Evolutionary conservation across 768 basidiomycete species (phyloP).

Genomic region (Suillus discolor): DNA sequence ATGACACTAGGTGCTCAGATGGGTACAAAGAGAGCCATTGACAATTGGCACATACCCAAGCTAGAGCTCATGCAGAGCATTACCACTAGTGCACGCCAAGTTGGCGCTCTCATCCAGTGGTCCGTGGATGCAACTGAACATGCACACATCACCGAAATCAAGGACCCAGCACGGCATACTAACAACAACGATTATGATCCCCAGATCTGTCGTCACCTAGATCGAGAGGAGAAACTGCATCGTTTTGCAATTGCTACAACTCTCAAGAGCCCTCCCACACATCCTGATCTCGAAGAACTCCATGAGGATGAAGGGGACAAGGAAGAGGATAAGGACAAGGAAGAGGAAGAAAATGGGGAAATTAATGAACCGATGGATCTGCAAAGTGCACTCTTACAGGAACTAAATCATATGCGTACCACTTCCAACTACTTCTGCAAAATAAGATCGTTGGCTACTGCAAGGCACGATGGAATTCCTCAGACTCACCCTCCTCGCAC

Average conservation of each 20-base stretch:
- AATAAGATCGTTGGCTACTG: neutral
- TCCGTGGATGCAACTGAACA: constrained; percentile 10
- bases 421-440: neutral
- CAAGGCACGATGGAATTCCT: neutral
- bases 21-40: constrained; percentile 21
- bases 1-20: constrained; percentile 29
- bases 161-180: no score
- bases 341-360: constrained; percentile 7
- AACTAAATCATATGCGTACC: no score
- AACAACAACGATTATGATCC: constrained; percentile 33
- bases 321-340: neutral
- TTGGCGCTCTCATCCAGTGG: constrained; percentile 36
- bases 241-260: no score
- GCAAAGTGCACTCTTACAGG: no score
- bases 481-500: constrained; percentile 1
- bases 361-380: no score
- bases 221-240: no score
- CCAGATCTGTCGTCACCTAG: no score
- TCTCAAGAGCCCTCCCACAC: no score
- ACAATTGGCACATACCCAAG: constrained; percentile 44
- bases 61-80: constrained; percentile 42
- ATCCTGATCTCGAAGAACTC: no score
- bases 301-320: no score
- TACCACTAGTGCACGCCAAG: constrained; percentile 24
- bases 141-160: no score